Conservation (phyloP, 768 basidiomycete species). For the Crassisporium funariophilum region DNA sequence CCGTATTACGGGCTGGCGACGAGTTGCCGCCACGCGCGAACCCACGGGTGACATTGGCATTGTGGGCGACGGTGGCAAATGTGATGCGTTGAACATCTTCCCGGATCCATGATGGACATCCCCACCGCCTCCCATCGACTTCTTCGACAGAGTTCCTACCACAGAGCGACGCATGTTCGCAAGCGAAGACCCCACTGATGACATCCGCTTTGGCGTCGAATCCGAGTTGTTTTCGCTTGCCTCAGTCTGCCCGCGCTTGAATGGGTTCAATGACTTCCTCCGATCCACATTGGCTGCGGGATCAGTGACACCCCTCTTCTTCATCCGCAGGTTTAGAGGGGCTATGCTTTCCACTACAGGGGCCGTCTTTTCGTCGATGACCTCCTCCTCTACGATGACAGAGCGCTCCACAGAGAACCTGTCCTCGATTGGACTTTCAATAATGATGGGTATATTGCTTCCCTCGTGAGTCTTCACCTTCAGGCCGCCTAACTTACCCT, state of each 20-base stretch:
- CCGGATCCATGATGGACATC: conserved; percentile 18
- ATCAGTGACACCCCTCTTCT: conserved; percentile 15
- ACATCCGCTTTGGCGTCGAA: conserved; percentile 26
- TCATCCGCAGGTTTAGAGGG: background rate
- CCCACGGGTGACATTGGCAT: conserved; percentile 18
- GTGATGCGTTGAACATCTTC: conserved; percentile 32
- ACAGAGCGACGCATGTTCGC: conserved; percentile 49
- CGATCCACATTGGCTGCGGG: conserved; percentile 14
- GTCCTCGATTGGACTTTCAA: conserved; percentile 42
- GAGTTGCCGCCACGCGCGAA: background rate
- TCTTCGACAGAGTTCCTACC: conserved; percentile 34
- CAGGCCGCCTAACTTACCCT: conserved; percentile 19
- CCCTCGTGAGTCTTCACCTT: conserved; percentile 22
- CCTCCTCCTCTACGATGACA: conserved; percentile 15
- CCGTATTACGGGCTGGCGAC: conserved; percentile 24
- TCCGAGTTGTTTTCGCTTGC: background rate
- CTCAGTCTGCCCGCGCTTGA: conserved; percentile 35
- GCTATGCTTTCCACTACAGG: no score
- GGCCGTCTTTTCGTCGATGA: background rate
- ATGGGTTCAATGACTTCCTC: conserved; percentile 39
- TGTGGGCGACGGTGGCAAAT: conserved; percentile 42
- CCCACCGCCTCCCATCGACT: conserved; percentile 22
- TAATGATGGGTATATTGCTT: conserved; percentile 30
- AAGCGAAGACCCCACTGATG: conserved; percentile 35
- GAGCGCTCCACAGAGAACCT: conserved; percentile 12